These are phyloP conservation scores for Lyophyllum decastes DNA, from an alignment of 768 basidiomycete species.

Conservation along the genomic window DNA sequence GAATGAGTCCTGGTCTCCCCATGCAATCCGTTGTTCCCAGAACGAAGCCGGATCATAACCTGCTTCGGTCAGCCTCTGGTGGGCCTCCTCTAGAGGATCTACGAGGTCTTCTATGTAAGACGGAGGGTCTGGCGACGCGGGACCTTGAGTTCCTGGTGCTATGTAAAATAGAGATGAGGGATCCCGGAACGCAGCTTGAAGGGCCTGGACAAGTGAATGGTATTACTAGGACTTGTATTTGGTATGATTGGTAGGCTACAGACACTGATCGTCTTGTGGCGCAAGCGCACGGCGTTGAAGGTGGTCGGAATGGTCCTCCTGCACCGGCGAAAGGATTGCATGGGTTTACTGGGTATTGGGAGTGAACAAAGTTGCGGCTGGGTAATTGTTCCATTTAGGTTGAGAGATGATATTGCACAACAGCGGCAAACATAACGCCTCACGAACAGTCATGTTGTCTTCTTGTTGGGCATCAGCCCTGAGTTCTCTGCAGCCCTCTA, in stretches of 20 bases:
- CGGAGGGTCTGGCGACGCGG: constrained; percentile 55
- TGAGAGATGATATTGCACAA: neutral
- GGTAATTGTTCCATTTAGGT: no score
- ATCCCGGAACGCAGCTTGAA: constrained; percentile 63
- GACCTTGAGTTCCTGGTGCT: constrained; percentile 58
- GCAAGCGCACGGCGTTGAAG: neutral
- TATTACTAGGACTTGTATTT: neutral
- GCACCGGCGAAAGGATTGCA: constrained; percentile 1
- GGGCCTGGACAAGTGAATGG: constrained; percentile 38
- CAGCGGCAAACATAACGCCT: neutral
- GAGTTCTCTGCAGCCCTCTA: no score
- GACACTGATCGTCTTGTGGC: constrained; percentile 12
- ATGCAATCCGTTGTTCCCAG: constrained; percentile 76
- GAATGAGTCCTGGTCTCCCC: constrained; percentile 82
- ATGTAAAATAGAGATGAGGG: constrained; percentile 68
- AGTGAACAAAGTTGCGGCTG: no score
- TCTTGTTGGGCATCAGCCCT: no score
- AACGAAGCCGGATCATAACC: constrained; percentile 69
- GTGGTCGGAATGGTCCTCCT: neutral
- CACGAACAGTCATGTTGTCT: no score
- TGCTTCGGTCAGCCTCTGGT: constrained; percentile 36
- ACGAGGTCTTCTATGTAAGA: constrained; percentile 14
- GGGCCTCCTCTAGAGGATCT: constrained; percentile 39
- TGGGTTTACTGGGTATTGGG: neutral
- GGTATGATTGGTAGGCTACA: neutral